These are phyloP conservation scores for Xylariomycetidae sp. DNA, from an alignment of 2,329 filamentous ascomycete species.

Conservation along the genomic window DNA sequence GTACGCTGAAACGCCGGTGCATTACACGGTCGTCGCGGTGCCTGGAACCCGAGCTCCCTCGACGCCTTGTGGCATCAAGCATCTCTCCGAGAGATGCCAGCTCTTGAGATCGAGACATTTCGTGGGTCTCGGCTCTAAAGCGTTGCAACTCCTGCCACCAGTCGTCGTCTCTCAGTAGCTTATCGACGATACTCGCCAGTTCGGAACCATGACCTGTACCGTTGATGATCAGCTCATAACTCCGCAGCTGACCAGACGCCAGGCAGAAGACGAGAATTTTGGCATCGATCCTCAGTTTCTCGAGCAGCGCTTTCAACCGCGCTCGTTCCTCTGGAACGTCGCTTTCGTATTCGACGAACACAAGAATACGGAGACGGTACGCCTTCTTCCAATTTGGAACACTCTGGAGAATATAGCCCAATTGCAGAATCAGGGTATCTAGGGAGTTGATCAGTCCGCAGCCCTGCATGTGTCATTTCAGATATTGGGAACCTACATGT, in stretches of 20 bases:
- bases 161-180: constrained; percentile 63
- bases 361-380: constrained; percentile 70
- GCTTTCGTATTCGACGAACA: constrained; percentile 85
- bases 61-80: constrained; percentile 37
- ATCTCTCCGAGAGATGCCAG: constrained; percentile 39
- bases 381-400: constrained; percentile 74
- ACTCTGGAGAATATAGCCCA: constrained; percentile 79
- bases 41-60: constrained; percentile 40
- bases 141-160: constrained; percentile 79
- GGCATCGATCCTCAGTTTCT: constrained; percentile 78
- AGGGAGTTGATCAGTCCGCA: constrained; percentile 10
- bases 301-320: constrained; percentile 67
- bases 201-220: constrained; percentile 54
- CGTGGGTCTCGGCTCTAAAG: constrained; percentile 37
- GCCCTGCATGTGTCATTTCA: no score
- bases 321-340: constrained; percentile 76
- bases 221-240: constrained; percentile 76
- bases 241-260: constrained; percentile 64
- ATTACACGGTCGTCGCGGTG: constrained; percentile 19
- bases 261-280: constrained; percentile 78
- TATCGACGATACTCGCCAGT: constrained; percentile 57
- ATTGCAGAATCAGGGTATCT: constrained; percentile 76
- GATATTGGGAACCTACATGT: constrained; percentile 58
- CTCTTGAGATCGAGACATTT: constrained; percentile 38
- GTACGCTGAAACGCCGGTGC: constrained; percentile 41